A percentile compares a stretch with the other conserved stretches of the same genome.
phyloP scores from a whole-genome alignment of 2,329 filamentous ascomycete genomes.

The Cladosporium cucumerinum region DNA sequence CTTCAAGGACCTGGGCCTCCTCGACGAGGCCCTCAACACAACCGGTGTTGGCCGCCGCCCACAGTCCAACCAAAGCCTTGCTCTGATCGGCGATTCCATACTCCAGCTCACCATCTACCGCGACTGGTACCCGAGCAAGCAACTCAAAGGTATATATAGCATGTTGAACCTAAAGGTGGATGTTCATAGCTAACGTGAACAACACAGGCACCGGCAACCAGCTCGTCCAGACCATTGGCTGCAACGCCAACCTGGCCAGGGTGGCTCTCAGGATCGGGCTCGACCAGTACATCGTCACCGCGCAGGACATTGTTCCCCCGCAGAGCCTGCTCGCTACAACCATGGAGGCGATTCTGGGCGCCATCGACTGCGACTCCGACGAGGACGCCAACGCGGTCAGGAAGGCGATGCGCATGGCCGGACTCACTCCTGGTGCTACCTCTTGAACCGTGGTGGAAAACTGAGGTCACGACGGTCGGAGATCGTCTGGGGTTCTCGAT shows the following conservation, averaged over 20 bases:
- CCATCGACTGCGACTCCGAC: neutral
- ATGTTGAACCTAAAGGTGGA: neutral
- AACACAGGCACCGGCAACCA: constrained; percentile 3
- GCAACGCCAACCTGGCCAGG: constrained; percentile 9
- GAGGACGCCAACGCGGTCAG: neutral
- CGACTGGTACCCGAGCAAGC: constrained; percentile 20
- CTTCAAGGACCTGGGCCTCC: neutral
- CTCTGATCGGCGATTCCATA: constrained; percentile 21
- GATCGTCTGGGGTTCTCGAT: neutral
- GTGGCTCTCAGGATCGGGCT: neutral
- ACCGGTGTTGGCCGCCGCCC: constrained; percentile 8
- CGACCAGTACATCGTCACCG: neutral
- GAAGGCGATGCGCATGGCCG: neutral
- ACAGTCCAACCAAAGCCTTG: constrained; percentile 21
- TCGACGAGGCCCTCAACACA: constrained; percentile 8
- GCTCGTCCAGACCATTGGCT: constrained; percentile 6
- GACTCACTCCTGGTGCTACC: neutral
- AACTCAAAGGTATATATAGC: constrained; percentile 15
- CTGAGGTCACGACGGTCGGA: too few relatives aligned
- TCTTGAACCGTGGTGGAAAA: neutral
- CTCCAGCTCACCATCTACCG: constrained; percentile 18
- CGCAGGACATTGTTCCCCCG: neutral
- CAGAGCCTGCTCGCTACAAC: neutral
- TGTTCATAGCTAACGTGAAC: neutral
- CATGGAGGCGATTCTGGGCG: neutral